Evolutionary conservation across 495 filamentous ascomycete species (phyloP), one percentile per base, ranked within the genome.

Genomic region (Talaromyces adpressus): DNA sequence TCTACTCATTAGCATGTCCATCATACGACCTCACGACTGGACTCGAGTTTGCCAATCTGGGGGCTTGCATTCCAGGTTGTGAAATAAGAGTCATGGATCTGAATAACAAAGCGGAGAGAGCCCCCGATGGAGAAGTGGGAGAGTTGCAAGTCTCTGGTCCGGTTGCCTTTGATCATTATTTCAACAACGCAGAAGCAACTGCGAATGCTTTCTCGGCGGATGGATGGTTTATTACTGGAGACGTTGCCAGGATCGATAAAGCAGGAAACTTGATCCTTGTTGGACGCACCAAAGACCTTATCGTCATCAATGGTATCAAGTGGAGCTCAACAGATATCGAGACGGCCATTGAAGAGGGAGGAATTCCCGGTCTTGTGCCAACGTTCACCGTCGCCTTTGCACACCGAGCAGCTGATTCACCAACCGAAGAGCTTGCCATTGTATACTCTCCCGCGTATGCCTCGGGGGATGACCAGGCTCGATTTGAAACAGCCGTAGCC

Each of bases 181-280:
- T 85, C 64, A 93, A 93, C 67, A 87, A 90, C 62, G 76, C 81
- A 0, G 77, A 82, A 39, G 82, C 82, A 1, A 92, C 89, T 1
- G 76, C 73, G 4, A 81, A 87, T 20, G 81, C 89, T 0, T 84
- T 93, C 34, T 89, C 86, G 0, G 36, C 63, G 0, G 91, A 94
- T 64, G 90, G 90, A 2, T 96, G 85, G 75, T 94, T 94, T 77
- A 90, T 86, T 67, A 94, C 91, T 1, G 92, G 92, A 0, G 92
- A 96, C 68, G 77, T 88, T 49, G 87, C 82, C 16, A 79, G 78
- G 27, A 75, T 85, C 18, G 87, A 90, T 68, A 67, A 74, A 12
- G 69, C 81, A 16, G 85, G 86, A 4, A 79, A 85, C 63, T 78
- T 87, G 58, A 77, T 75, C 64, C 77, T 87, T 36, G 73, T 70